These are phyloP conservation scores for Prunus yedoensis DNA, from an alignment of 331 rosid species.

Conservation along the genomic window DNA sequence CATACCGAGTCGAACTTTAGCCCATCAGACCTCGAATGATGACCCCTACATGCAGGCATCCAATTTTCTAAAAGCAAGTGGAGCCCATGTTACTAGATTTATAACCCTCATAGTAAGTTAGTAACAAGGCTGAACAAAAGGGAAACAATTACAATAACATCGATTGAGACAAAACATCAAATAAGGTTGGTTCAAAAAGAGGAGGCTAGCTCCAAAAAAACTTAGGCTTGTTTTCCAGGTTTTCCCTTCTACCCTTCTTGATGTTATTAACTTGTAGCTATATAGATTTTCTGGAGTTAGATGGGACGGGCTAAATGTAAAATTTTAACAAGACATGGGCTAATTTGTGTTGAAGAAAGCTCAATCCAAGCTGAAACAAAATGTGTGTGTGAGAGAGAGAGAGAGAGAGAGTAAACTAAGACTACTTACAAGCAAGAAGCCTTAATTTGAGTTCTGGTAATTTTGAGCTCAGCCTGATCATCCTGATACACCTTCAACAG, in stretches of 20 bases:
- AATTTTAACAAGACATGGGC: background rate
- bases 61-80: too few relatives aligned
- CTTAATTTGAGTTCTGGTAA: conserved; percentile 50
- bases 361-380: background rate
- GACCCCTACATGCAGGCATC: too few relatives aligned
- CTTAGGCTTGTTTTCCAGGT: background rate
- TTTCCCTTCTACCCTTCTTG: background rate
- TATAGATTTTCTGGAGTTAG: too few relatives aligned
- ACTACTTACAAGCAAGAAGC: conserved; percentile 47
- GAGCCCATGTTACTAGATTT: background rate
- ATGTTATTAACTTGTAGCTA: too few relatives aligned
- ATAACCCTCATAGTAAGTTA: background rate
- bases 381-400: too few relatives aligned
- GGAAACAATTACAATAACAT: too few relatives aligned
- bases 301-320: background rate
- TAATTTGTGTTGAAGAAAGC: background rate
- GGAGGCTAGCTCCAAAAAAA: background rate
- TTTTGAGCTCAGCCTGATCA: conserved; percentile 46
- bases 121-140: too few relatives aligned
- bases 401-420: background rate
- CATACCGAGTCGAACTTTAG: too few relatives aligned
- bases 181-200: too few relatives aligned
- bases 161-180: too few relatives aligned
- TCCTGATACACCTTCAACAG: conserved; percentile 46
- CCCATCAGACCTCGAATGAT: too few relatives aligned